Base-by-base conservation (phyloP, 2,329 filamentous ascomycete species). In the Penicillium concentricum region DNA sequence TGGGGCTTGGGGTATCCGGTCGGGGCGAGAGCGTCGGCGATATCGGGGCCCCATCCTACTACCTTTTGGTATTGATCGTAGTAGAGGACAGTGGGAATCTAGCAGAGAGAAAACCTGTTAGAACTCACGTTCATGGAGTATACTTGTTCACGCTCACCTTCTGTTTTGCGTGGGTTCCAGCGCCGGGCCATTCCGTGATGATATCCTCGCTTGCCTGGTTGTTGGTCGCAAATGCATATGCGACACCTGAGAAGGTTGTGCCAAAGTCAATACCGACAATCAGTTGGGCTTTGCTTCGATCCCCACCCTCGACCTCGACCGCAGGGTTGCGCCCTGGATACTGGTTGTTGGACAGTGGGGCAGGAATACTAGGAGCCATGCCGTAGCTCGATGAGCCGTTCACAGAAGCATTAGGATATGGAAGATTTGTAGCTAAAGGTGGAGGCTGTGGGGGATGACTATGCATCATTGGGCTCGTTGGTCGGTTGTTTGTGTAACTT, bases 41-140 rank as follows among this genome's bases (percentile, higher is more conserved):
- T 97, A 81, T 99, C 94, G 56, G 93, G 92, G 61, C 94, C 94
- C 94, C 94, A 99, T 68, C 94, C 94, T n/a, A 97, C 94, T 47
- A 99, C 94, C 77, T 97, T 97, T 72, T 99, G 94, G 76, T 97
- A 96, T 78, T 97, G 93, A 73, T 99, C 94, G 74, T 99, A 99
- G 81, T 99, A 99, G 59, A 99, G 85, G n/a, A 99, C 94, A 15
- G 94, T 97, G 16, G 94, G 94, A 67, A 99, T 97, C 94, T 68
- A 58, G 46, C 26, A 22, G 15, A 42, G 15, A 42, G 39, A 37
- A 37, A 26, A 16, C 41, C 6, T 18, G 43, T 53, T 20, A 52
- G 57, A 3, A 42, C 18, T 26, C 22, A 13, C 12, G 10, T 26
- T 34, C 18, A 30, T 12, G 10, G 10, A 5, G 28, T 9, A 15